phyloP scores from a whole-genome alignment of 768 basidiomycete species.

The Ephemerocybe angulata region DNA sequence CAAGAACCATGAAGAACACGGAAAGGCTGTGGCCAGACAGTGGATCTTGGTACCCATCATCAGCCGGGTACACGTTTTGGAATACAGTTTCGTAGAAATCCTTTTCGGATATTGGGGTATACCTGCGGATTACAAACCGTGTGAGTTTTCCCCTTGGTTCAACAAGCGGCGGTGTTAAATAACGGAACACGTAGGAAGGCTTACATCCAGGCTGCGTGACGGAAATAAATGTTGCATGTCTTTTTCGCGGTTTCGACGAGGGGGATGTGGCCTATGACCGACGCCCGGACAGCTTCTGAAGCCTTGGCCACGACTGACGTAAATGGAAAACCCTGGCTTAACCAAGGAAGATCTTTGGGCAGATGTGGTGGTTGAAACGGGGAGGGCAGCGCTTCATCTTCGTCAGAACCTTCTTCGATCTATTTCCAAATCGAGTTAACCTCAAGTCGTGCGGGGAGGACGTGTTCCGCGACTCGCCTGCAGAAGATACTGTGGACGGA shows the following conservation, averaged over 20 bases:
- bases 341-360: slow-evolving; percentile 55
- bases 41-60: slow-evolving; percentile 34
- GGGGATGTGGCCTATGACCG: slow-evolving; percentile 48
- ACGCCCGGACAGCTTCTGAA: slow-evolving; percentile 39
- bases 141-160: neutral
- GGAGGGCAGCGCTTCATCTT: slow-evolving; percentile 40
- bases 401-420: slow-evolving; percentile 60
- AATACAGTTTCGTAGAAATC: slow-evolving; percentile 55
- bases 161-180: neutral
- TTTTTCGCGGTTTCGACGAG: slow-evolving; percentile 30
- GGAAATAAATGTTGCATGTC: slow-evolving; percentile 54
- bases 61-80: slow-evolving; percentile 48
- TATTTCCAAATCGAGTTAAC: slow-evolving; percentile 26
- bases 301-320: slow-evolving; percentile 40
- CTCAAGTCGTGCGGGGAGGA: neutral
- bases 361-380: slow-evolving; percentile 32
- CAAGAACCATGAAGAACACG: slow-evolving; percentile 61
- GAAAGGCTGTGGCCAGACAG: slow-evolving; percentile 52
- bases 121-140: slow-evolving; percentile 45
- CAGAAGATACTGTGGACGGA: slow-evolving; percentile 51
- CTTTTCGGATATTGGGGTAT: slow-evolving; percentile 57
- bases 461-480: slow-evolving; percentile 39
- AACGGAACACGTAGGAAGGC: slow-evolving; percentile 19
- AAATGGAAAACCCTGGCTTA: slow-evolving; percentile 60
- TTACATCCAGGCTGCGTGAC: slow-evolving; percentile 71